Evolutionary conservation across 164 flowering plant species (phyloP), one percentile per base, ranked within the genome.

Genomic region (Warburgia ugandensis): DNA sequence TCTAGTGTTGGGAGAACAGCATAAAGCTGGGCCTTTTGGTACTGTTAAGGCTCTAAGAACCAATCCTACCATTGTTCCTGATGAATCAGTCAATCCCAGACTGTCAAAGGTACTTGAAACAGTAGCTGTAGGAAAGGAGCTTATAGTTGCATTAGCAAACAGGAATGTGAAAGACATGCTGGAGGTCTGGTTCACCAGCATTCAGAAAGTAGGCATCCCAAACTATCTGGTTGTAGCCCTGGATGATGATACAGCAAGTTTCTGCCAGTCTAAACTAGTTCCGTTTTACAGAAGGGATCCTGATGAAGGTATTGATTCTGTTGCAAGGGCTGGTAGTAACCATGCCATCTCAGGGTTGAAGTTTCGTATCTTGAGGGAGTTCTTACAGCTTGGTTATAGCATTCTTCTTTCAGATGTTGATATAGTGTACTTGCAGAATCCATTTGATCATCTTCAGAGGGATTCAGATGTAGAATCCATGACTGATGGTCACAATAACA

Each of bases 401-500:
- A 84, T 92, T 58, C 57, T 53, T 20, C 48, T 92, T 37, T 92
- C 98, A 0, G 99, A 92, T 57, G 84, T 88, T 27, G 97, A 92
- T 66, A 88, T 92, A 3, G 82, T 88, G 3, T 86, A 79, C 65
- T 55, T 92, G 67, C 94, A 80, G 69, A 89, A 88, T 65, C 99
- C 99, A 6, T 92, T 92, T 65, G 70, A 82, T 62, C 68, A 80
- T 69, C 76, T 88, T 2, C 73, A 75, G 50, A 63, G 95, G 51
- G 99, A 92, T 62, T 80, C 91, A 16, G 99, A 92, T 61, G 89
- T 92, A 51, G 99, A 92, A 56, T 84, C 95, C 36, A 92, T 88
- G 97, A 63, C 77, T 20, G 97, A 92, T 68, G 99, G 99, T 48
- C 86, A 83, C 54, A 60, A 73, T 55, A 92, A 92, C 53, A 61